phyloP scores from a whole-genome alignment of 495 filamentous ascomycete genomes.

The Bryoglossum gracile region DNA sequence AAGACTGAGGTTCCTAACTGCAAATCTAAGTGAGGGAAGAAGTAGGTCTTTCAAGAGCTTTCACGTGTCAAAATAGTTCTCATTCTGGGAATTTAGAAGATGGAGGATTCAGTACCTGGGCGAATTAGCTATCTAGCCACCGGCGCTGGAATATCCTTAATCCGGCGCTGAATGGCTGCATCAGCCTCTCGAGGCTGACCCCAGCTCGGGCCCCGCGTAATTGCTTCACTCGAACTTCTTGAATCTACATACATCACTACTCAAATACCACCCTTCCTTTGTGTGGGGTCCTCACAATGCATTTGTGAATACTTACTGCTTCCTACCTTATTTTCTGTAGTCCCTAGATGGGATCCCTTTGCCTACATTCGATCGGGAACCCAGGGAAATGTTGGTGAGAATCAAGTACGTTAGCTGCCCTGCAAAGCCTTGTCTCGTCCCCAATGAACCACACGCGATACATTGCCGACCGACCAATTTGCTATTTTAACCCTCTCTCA shows the following conservation, averaged over 20 bases:
- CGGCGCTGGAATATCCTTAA: background rate
- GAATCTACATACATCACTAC: background rate
- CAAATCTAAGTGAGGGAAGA: too few species aligned
- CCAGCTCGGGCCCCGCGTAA: conserved; percentile 14
- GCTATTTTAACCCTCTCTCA: too few species aligned
- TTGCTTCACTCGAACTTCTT: background rate
- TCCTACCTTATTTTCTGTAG: background rate
- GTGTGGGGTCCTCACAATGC: background rate
- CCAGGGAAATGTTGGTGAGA: conserved; percentile 31
- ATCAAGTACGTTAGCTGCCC: conserved; percentile 28
- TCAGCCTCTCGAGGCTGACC: conserved; percentile 8
- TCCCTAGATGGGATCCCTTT: conserved; percentile 15
- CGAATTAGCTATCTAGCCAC: background rate
- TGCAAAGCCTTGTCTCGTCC: conserved; percentile 5
- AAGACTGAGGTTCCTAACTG: too few species aligned
- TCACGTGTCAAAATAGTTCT: too few species aligned
- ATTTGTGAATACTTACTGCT: background rate
- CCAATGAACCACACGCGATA: too few species aligned
- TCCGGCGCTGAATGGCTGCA: background rate
- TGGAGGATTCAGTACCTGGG: background rate
- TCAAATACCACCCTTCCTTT: background rate
- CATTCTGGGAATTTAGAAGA: background rate
- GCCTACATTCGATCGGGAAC: conserved; percentile 17
- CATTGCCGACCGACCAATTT: too few species aligned
- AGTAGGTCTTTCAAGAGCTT: too few species aligned